Evolutionary conservation across 2,329 filamentous ascomycete genomes (phyloP), one percentile per base, ranked within the genome.

Genomic region (Cladophialophora bantiana): DNA sequence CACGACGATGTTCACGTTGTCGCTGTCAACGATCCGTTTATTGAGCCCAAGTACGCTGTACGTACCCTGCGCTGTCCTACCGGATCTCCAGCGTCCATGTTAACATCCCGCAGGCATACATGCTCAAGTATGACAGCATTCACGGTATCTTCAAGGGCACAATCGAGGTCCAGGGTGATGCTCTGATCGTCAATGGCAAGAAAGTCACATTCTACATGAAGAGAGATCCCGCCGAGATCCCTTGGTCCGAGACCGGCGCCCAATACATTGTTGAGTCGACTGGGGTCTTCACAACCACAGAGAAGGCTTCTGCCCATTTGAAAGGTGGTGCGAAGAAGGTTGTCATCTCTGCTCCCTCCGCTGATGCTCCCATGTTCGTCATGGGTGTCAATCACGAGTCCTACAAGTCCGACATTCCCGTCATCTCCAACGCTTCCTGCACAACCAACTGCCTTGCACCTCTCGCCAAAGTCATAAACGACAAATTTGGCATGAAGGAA

Each of bases 401-500:
- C 77, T 98, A 98, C 90, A 94, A 92, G 83, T 89, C 90, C 81
- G 91, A 91, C 81, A 88, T 95, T 82, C 85, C 93, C 77, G 90
- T 99, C 82, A 92, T 98, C 86, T 98, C 95, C 85, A 99, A 99
- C 87, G 95, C 95, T 77, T 98, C 95, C 76, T 98, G 95, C 93
- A 99, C 95, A 83, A 98, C 95, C 88, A 99, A 99, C 92, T 98
- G 95, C 90, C 86, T 99, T 84, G 95, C 95, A 83, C 95, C 95
- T 81, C 91, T 99, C 74, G 95, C 95, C 86, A 99, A 98, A 92
- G 93, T 98, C 79, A 89, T 99, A 86, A 86, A 99, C 89, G 94
- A 98, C 88, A 96, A 97, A 84, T 99, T 90, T 87, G 90, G 87
- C 83, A 95, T 99, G 81, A 84, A 97, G 79, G 95, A 99, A 89